phyloP scores from a whole-genome alignment of 2,329 filamentous ascomycete genomes.

The Cladobotryum protrusum region DNA sequence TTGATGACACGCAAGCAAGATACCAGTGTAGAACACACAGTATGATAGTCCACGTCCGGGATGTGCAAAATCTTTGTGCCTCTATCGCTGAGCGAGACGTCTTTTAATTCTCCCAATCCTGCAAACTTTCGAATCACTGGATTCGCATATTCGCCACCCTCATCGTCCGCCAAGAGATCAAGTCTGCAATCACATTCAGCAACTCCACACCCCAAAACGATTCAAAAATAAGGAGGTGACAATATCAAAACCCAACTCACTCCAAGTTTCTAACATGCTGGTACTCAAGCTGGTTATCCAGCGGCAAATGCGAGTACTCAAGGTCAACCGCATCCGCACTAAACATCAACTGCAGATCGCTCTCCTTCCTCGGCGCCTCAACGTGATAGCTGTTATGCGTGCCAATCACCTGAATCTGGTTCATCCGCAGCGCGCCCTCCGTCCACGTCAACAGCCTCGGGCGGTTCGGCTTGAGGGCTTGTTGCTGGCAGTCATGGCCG shows the following conservation, averaged over 20 bases:
- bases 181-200: slow-evolving; percentile 16
- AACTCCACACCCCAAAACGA: too few relatives aligned
- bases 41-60: slow-evolving; percentile 41
- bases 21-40: slow-evolving; percentile 40
- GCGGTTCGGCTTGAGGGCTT: too few relatives aligned
- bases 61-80: slow-evolving; percentile 46
- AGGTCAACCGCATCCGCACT: slow-evolving; percentile 33
- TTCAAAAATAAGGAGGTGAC: too few relatives aligned
- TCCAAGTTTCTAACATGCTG: slow-evolving; percentile 42
- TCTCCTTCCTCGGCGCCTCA: slow-evolving; percentile 37
- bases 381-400: slow-evolving; percentile 48
- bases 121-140: slow-evolving; percentile 36
- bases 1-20: slow-evolving; percentile 38
- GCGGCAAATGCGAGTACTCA: slow-evolving; percentile 41
- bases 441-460: slow-evolving; percentile 11
- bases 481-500: not conserved
- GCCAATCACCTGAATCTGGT: slow-evolving; percentile 45
- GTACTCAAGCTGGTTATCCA: slow-evolving; percentile 38
- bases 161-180: slow-evolving; percentile 42
- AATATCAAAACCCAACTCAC: too few relatives aligned
- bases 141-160: slow-evolving; percentile 41
- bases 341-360: slow-evolving; percentile 32
- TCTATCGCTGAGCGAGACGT: slow-evolving; percentile 32
- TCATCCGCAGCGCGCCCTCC: slow-evolving; percentile 35
- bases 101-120: slow-evolving; percentile 32